Evolutionary conservation across 2,329 filamentous ascomycete species (phyloP).

Genomic region (Nigrograna mackinnonii): DNA sequence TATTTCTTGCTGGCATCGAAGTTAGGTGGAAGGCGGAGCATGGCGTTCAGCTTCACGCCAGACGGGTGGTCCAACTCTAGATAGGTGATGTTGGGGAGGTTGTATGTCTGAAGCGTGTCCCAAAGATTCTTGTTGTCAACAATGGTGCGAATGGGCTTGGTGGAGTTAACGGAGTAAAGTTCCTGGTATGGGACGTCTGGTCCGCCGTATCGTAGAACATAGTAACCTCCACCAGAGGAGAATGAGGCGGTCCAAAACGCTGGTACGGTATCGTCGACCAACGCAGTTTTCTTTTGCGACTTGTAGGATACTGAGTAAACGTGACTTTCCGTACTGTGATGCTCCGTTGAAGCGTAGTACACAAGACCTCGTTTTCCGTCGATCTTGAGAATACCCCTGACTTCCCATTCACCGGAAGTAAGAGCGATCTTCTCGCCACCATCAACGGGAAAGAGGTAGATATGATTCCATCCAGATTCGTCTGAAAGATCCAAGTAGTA

Average conservation of each 20-base stretch:
- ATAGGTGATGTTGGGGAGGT: conserved; percentile 66
- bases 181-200: conserved; percentile 73
- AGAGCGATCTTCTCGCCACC: conserved; percentile 60
- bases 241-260: conserved; percentile 69
- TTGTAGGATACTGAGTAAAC: conserved; percentile 67
- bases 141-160: conserved; percentile 60
- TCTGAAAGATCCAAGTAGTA: conserved; percentile 72
- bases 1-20: conserved; percentile 67
- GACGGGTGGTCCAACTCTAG: conserved; percentile 65
- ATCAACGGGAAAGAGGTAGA: conserved; percentile 65
- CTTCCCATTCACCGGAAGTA: conserved; percentile 70
- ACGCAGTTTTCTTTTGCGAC: conserved; percentile 57
- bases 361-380: conserved; percentile 60
- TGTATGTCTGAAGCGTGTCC: conserved; percentile 61
- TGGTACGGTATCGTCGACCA: conserved; percentile 63
- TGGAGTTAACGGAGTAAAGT: conserved; percentile 62
- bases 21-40: conserved; percentile 66
- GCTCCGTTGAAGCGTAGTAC: conserved; percentile 68
- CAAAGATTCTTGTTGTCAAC: conserved; percentile 63
- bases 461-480: conserved; percentile 65
- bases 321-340: conserved; percentile 69
- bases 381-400: conserved; percentile 61
- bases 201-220: conserved; percentile 66
- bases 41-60: conserved; percentile 65
- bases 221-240: conserved; percentile 64